These are phyloP conservation scores for Solanum chilense DNA, from an alignment of 257 asterid genomes.

Conservation along the genomic window DNA sequence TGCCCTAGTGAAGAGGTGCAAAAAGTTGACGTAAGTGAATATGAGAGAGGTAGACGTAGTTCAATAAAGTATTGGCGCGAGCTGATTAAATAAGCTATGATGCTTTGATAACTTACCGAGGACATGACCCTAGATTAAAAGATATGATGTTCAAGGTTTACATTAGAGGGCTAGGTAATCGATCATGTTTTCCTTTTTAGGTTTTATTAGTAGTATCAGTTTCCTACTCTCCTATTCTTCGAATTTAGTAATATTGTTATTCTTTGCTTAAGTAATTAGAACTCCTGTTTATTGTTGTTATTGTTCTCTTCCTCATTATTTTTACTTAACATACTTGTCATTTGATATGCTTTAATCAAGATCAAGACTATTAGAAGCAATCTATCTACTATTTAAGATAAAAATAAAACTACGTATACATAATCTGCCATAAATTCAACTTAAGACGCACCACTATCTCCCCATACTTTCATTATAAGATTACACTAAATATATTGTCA, in stretches of 20 bases:
- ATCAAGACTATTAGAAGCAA: rapidly evolving
- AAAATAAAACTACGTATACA: background rate
- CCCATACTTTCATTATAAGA: rapidly evolving
- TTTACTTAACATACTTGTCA: background rate
- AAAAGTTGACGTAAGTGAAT: background rate
- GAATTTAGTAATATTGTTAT: background rate
- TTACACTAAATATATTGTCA: background rate
- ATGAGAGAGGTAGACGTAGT: background rate
- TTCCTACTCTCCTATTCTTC: background rate
- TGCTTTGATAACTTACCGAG: background rate
- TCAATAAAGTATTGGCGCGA: background rate
- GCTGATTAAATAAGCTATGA: background rate
- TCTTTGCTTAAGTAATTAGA: background rate
- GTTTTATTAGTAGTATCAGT: background rate
- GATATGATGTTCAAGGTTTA: background rate
- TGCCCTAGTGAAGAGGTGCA: too few relatives aligned
- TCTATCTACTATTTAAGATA: background rate
- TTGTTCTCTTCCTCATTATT: background rate
- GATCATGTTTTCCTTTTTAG: background rate
- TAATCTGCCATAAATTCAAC: rapidly evolving
- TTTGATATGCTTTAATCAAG: background rate
- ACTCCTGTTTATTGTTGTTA: background rate
- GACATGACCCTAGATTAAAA: background rate
- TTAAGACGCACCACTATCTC: background rate
- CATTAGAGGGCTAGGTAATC: background rate